These are phyloP conservation scores for Geoglossum glabrum DNA, from an alignment of 495 filamentous ascomycete genomes.

Conservation along the genomic window DNA sequence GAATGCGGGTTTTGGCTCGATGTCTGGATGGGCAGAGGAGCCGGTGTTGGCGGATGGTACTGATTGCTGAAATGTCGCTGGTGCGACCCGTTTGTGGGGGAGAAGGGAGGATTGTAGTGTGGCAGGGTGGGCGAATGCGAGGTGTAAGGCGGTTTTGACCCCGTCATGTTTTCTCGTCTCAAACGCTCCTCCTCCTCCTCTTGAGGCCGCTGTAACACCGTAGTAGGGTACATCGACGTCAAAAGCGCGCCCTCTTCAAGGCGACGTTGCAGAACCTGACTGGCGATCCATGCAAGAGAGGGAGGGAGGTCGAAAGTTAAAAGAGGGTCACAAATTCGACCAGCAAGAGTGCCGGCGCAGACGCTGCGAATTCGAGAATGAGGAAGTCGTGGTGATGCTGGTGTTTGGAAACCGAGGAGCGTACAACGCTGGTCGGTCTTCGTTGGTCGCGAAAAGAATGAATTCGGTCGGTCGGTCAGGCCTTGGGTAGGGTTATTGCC, in stretches of 20 bases:
- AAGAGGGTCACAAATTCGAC: not conserved
- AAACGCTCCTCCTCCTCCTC: constrained; percentile 5
- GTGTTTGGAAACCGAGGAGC: not conserved
- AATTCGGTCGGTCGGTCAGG: constrained; percentile 1
- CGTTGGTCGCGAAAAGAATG: constrained; percentile 1
- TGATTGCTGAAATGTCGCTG: not conserved
- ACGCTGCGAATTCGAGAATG: not conserved
- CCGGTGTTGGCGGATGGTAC: constrained; percentile 9
- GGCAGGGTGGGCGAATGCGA: constrained; percentile 15
- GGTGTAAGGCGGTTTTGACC: constrained; percentile 8
- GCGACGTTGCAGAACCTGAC: not conserved
- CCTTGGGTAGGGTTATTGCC: constrained; percentile 1
- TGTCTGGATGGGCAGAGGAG: constrained; percentile 5
- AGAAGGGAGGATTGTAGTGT: constrained; percentile 10
- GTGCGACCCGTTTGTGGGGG: constrained; percentile 12
- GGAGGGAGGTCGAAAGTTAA: not conserved
- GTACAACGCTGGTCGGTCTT: not conserved
- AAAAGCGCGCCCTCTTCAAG: constrained; percentile 1
- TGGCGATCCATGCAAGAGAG: not conserved
- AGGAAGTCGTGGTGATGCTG: not conserved
- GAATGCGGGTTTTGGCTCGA: constrained; percentile 8
- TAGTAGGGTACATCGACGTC: constrained; percentile 1
- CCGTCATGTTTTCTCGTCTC: constrained; percentile 3
- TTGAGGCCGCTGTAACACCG: constrained; percentile 1
- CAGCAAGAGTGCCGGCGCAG: not conserved